These are phyloP conservation scores for Actinomortierella wolfii DNA, from an alignment of 371 early-diverging fungal species.

Conservation along the genomic window DNA sequence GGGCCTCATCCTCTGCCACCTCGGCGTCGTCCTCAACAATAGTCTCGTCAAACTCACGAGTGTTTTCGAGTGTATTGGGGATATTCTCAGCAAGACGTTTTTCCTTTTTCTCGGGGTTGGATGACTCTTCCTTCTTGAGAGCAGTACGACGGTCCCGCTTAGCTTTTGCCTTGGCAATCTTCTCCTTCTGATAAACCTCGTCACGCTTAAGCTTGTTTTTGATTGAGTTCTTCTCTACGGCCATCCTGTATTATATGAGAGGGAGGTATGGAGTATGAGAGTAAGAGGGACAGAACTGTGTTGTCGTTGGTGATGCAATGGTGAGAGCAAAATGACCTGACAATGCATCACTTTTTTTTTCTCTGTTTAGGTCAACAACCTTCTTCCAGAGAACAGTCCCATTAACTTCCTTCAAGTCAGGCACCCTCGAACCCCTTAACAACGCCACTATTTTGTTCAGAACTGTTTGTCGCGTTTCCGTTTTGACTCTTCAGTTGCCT, in stretches of 20 bases:
- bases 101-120: slow-evolving; percentile 89
- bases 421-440: too few species aligned
- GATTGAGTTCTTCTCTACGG: slow-evolving; percentile 51
- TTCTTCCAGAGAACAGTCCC: too few species aligned
- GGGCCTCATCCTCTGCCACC: slow-evolving; percentile 86
- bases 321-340: background rate
- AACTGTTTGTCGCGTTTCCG: too few species aligned
- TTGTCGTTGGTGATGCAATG: background rate
- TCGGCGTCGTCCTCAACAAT: slow-evolving; percentile 84
- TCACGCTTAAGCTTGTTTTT: slow-evolving; percentile 85
- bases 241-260: background rate
- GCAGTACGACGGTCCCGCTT: slow-evolving; percentile 76
- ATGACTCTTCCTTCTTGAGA: slow-evolving; percentile 79
- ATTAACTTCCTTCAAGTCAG: too few species aligned
- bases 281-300: background rate
- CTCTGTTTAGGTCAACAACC: too few species aligned
- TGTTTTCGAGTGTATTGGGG: slow-evolving; percentile 92
- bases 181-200: slow-evolving; percentile 75
- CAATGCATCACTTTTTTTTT: background rate
- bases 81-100: slow-evolving; percentile 89
- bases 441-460: too few species aligned
- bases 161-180: slow-evolving; percentile 70
- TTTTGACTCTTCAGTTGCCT: too few species aligned
- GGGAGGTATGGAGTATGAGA: slow-evolving; percentile 2
- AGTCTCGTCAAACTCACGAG: slow-evolving; percentile 93